These are phyloP conservation scores for Purpureocillium lavendulum DNA, from an alignment of 2,329 filamentous ascomycete genomes.

Conservation along the genomic window DNA sequence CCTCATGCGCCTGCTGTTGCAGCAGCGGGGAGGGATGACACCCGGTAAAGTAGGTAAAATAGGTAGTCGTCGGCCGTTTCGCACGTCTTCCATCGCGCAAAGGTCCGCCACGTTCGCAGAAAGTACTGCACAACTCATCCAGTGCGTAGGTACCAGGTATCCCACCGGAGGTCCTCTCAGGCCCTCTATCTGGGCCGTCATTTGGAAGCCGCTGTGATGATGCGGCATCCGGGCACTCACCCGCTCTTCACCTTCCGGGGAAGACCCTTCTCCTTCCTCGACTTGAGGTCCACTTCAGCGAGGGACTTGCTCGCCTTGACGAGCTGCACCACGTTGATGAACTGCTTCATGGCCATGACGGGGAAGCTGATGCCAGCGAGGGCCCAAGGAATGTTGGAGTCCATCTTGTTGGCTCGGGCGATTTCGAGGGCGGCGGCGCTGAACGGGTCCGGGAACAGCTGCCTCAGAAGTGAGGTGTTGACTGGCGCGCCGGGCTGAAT, in stretches of 20 bases:
- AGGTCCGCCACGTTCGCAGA: not conserved
- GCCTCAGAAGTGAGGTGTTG: constrained; percentile 58
- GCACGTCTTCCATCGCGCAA: not conserved
- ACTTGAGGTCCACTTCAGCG: constrained; percentile 77
- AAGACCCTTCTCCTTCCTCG: constrained; percentile 46
- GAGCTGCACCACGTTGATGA: constrained; percentile 89
- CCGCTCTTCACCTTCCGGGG: constrained; percentile 35
- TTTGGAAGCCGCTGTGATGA: too few relatives aligned
- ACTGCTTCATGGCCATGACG: constrained; percentile 85
- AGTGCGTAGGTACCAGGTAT: not conserved
- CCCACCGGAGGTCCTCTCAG: not conserved
- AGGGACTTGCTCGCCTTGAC: constrained; percentile 89
- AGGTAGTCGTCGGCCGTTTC: not conserved
- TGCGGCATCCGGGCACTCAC: too few relatives aligned
- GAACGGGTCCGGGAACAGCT: constrained; percentile 82
- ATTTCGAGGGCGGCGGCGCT: constrained; percentile 88
- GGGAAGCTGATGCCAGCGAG: constrained; percentile 74
- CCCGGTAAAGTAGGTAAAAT: not conserved
- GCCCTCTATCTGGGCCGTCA: too few relatives aligned
- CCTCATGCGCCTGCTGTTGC: too few relatives aligned
- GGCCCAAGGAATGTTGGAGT: constrained; percentile 59
- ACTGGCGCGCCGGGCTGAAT: constrained; percentile 62
- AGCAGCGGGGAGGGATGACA: not conserved
- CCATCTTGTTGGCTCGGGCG: constrained; percentile 89
- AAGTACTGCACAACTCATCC: not conserved